These are phyloP conservation scores for Schwanniomyces etchellsii DNA, from an alignment of 1,139 yeast genomes.

Conservation along the genomic window DNA sequence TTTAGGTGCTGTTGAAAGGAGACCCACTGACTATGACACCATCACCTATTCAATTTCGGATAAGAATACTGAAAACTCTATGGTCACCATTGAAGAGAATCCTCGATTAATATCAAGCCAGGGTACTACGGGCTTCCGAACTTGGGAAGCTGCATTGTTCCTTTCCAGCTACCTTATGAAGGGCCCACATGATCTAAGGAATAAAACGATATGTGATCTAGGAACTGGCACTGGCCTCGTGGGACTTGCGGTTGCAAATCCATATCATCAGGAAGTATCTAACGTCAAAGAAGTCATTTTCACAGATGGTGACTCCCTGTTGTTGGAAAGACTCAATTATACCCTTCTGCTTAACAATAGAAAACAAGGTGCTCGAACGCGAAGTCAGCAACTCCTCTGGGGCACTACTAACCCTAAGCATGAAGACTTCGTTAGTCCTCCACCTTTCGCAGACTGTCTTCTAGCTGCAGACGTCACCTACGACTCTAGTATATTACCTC, in stretches of 20 bases:
- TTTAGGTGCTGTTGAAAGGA: slow-evolving; percentile 31
- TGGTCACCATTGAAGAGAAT: slow-evolving; percentile 48
- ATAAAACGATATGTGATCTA: slow-evolving; percentile 51
- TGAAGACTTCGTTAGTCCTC: slow-evolving; percentile 13
- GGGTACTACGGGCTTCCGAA: slow-evolving; percentile 84
- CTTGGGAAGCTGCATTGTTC: slow-evolving; percentile 93
- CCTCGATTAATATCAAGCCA: slow-evolving; percentile 62
- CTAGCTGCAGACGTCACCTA: slow-evolving; percentile 88
- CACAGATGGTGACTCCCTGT: slow-evolving; percentile 72
- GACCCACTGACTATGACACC: slow-evolving; percentile 42
- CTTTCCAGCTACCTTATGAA: slow-evolving; percentile 43
- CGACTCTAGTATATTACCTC: slow-evolving; percentile 57
- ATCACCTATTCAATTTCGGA: slow-evolving; percentile 38
- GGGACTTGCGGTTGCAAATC: slow-evolving; percentile 47
- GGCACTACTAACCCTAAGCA: slow-evolving; percentile 40
- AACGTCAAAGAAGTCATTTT: slow-evolving; percentile 32
- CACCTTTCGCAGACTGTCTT: slow-evolving; percentile 36
- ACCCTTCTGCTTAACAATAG: slow-evolving; percentile 45
- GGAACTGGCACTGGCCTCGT: slow-evolving; percentile 94
- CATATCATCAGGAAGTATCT: slow-evolving; percentile 12
- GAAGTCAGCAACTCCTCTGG: slow-evolving; percentile 43
- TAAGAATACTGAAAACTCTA: slow-evolving; percentile 9
- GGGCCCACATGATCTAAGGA: slow-evolving; percentile 7
- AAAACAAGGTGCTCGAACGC: slow-evolving; percentile 6
- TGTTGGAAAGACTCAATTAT: slow-evolving; percentile 47